Evolutionary conservation across 2,329 filamentous ascomycete species (phyloP), one percentile per base, ranked within the genome.

Genomic region (Fusarium sp.): DNA sequence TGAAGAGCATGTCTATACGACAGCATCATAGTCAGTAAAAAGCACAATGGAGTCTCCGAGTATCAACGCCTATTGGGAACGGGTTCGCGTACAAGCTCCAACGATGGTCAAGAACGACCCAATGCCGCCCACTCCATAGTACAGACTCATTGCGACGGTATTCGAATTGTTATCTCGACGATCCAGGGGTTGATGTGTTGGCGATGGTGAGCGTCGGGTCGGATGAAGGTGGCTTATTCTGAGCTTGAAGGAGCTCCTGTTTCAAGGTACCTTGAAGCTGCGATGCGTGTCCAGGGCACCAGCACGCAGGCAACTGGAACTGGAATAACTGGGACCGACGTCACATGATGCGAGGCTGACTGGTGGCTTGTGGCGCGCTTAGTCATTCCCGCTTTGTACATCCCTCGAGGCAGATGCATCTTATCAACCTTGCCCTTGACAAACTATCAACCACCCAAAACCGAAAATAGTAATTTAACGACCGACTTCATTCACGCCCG

Each of bases 1-100:
- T 97, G 83, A 99, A 98, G 83, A 99, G 94, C 94, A 99, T 97
- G 85, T 99, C 96, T 99, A 83, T 74, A 73, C 30, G 45, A 66
- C 59, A 67, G 69, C 67, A 74, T 66, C 63, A 66, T 69, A 44
- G 62, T 75, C 72, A 75, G 71, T 50, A 62, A 60, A 56, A 53
- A 53, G 53, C 70, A 60, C 55, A 39, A 22, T 48, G 32, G 56
- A 62, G 45, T 48, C 24, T 51, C 44, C 55, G 42, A 59, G 59
- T 59, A 66, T 62, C 61, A 48, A 28, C 41, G 55, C 57, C 66
- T 57, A 36, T 56, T 26, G 35, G 44, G 58, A 53, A 61, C 50
- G 53, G 70, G 66, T 59, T 70, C 63, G 86, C 94, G 84, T 90
- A 97, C 94, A 96, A 83, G 91, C 87, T 88, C 92, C 94, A 79